Conservation (phyloP, 164 flowering plant species). For the Chimonanthus praecox region DNA sequence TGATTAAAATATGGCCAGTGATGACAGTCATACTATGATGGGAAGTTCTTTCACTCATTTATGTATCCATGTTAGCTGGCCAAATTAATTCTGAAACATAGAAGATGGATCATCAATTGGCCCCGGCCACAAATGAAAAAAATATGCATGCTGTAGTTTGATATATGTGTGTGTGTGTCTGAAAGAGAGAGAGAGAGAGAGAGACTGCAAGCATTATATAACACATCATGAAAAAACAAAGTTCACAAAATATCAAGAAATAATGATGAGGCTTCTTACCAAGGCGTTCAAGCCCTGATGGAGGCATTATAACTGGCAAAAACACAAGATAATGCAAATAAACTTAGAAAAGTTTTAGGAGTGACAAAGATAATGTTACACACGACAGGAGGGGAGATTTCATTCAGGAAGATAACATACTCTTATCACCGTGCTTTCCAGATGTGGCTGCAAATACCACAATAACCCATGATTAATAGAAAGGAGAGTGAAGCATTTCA, state of each 20-base stretch:
- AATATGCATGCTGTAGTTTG: background rate
- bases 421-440: background rate
- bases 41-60: too few species aligned
- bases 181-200: background rate
- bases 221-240: background rate
- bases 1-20: too few species aligned
- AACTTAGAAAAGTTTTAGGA: background rate
- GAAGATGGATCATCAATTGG: too few species aligned
- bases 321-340: background rate
- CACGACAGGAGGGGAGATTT: background rate
- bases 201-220: background rate
- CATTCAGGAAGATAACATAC: background rate
- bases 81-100: too few species aligned
- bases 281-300: conserved; percentile 65
- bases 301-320: conserved; percentile 67
- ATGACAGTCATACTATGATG: too few species aligned
- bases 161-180: too few species aligned
- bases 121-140: background rate
- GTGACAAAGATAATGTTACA: background rate
- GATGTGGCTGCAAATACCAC: background rate
- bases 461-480: background rate
- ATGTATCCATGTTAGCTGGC: too few species aligned
- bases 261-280: conserved; percentile 30
- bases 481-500: background rate
- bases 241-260: too few species aligned